Percentiles rank a stretch among this genome's conserved stretches.
Evolutionary conservation across 2,329 filamentous ascomycete genomes (phyloP).

Genomic region (Colletotrichum orchidophilum): DNA sequence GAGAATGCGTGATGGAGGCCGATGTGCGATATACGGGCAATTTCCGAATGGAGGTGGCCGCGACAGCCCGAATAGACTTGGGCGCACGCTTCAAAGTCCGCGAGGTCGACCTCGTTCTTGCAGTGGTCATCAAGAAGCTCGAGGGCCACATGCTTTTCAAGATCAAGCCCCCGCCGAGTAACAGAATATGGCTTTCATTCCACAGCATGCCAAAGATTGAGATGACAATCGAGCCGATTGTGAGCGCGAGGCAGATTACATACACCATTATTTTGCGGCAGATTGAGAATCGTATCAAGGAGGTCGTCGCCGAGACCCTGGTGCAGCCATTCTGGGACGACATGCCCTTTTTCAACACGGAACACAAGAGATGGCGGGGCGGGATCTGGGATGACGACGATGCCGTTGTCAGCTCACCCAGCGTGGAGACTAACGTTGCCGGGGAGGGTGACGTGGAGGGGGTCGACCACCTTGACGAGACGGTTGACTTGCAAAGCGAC

Average conservation of each 20-base stretch:
- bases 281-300: constrained; percentile 94
- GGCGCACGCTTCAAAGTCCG: constrained; percentile 88
- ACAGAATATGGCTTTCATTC: constrained; percentile 95
- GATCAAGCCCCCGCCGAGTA: constrained; percentile 94
- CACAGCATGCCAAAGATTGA: constrained; percentile 94
- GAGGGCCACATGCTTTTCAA: constrained; percentile 87
- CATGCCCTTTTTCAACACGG: constrained; percentile 86
- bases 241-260: constrained; percentile 94
- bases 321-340: constrained; percentile 98
- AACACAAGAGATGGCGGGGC: constrained; percentile 80
- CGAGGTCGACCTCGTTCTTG: constrained; percentile 89
- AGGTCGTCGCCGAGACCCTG: constrained; percentile 90
- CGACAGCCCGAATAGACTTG: constrained; percentile 91
- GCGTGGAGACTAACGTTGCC: constrained; percentile 50
- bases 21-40: constrained; percentile 91
- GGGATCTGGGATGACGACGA: constrained; percentile 78
- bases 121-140: constrained; percentile 83
- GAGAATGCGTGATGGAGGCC: constrained; percentile 86
- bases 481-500: constrained; percentile 48
- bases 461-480: constrained; percentile 55
- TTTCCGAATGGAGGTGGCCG: constrained; percentile 88
- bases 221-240: constrained; percentile 93
- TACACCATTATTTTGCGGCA: constrained; percentile 91
- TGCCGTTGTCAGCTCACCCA: constrained; percentile 49
- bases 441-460: constrained; percentile 59